Conservation (phyloP, 2,329 filamentous ascomycete genomes). For the Colletotrichum musicola region DNA sequence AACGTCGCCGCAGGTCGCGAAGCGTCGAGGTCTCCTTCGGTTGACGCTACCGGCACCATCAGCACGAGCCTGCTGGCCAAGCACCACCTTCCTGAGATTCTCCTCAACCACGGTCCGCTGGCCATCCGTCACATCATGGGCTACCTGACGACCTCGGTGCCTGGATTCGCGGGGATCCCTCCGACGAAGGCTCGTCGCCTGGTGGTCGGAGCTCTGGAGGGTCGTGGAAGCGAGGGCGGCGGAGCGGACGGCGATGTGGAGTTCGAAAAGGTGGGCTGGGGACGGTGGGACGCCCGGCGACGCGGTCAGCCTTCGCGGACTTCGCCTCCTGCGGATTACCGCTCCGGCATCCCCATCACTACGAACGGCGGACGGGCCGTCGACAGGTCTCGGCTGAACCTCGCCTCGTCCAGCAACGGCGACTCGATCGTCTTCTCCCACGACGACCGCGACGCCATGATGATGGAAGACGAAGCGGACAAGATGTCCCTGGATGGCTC, state of each 20-base stretch:
- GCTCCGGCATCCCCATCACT: constrained; percentile 69
- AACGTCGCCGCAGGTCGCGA: constrained; percentile 45
- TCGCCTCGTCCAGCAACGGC: constrained; percentile 71
- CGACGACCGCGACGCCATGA: constrained; percentile 74
- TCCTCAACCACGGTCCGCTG: constrained; percentile 89
- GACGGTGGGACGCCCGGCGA: constrained; percentile 89
- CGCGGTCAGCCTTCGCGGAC: constrained; percentile 71
- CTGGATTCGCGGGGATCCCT: constrained; percentile 90
- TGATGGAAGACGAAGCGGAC: constrained; percentile 89
- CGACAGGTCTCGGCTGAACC: constrained; percentile 63
- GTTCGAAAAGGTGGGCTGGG: constrained; percentile 98
- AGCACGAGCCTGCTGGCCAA: constrained; percentile 88
- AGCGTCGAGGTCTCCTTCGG: constrained; percentile 59
- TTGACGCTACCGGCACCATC: constrained; percentile 84
- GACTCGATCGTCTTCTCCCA: constrained; percentile 83
- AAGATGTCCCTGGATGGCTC: constrained; percentile 90
- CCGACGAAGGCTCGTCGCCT: constrained; percentile 90
- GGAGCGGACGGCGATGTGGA: constrained; percentile 77
- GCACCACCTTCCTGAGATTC: constrained; percentile 89
- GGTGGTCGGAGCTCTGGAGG: constrained; percentile 92
- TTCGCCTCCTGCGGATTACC: constrained; percentile 58
- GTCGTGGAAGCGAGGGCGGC: constrained; percentile 73
- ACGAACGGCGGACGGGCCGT: constrained; percentile 57
- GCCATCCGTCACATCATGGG: constrained; percentile 97
- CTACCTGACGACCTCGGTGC: constrained; percentile 91